Conservation (phyloP, 306 rosid genomes). For the Citrullus mucosospermus region DNA sequence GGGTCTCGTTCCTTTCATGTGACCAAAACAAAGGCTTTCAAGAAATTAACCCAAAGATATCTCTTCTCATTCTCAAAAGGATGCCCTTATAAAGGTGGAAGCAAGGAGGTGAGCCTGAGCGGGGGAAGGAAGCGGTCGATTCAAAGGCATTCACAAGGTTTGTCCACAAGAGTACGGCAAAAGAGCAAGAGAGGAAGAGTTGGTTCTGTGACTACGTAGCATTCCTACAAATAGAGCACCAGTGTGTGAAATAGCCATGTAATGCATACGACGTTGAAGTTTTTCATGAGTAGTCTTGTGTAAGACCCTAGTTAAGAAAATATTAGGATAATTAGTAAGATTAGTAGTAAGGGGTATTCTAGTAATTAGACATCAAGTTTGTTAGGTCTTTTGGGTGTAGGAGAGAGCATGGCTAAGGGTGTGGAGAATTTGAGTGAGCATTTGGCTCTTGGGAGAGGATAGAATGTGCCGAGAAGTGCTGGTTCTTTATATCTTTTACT, state of each 20-base stretch:
- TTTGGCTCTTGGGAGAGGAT: too few relatives aligned
- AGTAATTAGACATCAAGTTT: too few relatives aligned
- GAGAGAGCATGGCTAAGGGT: too few relatives aligned
- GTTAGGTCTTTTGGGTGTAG: too few relatives aligned
- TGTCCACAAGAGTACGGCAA: not conserved
- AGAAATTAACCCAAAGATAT: not conserved
- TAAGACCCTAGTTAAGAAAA: too few relatives aligned
- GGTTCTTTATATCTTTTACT: too few relatives aligned
- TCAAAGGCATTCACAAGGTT: not conserved
- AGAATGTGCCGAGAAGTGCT: too few relatives aligned
- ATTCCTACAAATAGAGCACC: not conserved
- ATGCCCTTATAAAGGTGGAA: not conserved
- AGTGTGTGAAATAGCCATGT: not conserved
- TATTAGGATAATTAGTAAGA: too few relatives aligned
- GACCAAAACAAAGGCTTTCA: not conserved
- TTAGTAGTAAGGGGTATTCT: too few relatives aligned
- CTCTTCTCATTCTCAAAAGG: not conserved
- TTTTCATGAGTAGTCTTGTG: not conserved
- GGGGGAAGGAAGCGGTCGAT: not conserved
- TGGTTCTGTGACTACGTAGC: too few relatives aligned
- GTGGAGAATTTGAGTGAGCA: too few relatives aligned
- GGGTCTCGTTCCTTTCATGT: not conserved
- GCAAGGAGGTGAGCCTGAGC: not conserved
- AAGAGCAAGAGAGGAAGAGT: too few relatives aligned
- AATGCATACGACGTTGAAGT: not conserved